These are phyloP conservation scores for Pythium myriotylum DNA, from an alignment of 352 stramenopile species.

Conservation along the genomic window DNA sequence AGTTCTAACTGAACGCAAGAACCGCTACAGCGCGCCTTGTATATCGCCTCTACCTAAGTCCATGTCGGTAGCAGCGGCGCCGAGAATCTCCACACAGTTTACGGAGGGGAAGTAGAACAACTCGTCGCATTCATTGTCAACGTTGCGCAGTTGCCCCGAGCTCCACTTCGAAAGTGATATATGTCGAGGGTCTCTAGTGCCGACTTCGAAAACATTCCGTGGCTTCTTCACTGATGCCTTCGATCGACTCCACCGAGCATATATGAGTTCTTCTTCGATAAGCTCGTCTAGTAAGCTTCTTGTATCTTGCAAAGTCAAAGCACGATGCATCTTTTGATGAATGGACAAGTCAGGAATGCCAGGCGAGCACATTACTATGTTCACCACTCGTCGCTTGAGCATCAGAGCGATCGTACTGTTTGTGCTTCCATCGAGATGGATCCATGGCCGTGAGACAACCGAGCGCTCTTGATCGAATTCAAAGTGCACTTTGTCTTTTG, in stretches of 20 bases:
- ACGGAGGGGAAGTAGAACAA: slow-evolving; percentile 78
- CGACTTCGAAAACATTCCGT: slow-evolving; percentile 30
- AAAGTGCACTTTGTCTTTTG: slow-evolving; percentile 67
- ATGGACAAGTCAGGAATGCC: slow-evolving; percentile 64
- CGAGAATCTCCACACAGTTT: slow-evolving; percentile 80
- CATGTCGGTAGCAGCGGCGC: slow-evolving; percentile 54
- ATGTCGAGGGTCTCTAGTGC: slow-evolving; percentile 4
- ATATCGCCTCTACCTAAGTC: slow-evolving; percentile 27
- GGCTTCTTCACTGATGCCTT: slow-evolving; percentile 7
- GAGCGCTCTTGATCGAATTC: slow-evolving; percentile 63
- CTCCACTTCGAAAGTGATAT: slow-evolving; percentile 29
- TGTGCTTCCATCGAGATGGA: slow-evolving; percentile 67
- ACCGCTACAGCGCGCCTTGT: not conserved
- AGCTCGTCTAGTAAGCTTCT: slow-evolving; percentile 70
- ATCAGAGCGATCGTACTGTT: slow-evolving; percentile 58
- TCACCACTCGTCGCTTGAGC: slow-evolving; percentile 80
- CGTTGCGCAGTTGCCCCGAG: slow-evolving; percentile 48
- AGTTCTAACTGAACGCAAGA: no score
- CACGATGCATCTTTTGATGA: slow-evolving; percentile 71
- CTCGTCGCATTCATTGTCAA: slow-evolving; percentile 49
- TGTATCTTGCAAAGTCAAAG: slow-evolving; percentile 75
- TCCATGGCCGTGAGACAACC: slow-evolving; percentile 68
- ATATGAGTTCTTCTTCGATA: slow-evolving; percentile 59
- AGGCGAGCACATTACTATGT: slow-evolving; percentile 76
- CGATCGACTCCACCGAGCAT: slow-evolving; percentile 44